Percentiles rank a stretch among this genome's conserved stretches.
Conservation (phyloP, 2,329 filamentous ascomycete genomes). For the Penicillium italicum region DNA sequence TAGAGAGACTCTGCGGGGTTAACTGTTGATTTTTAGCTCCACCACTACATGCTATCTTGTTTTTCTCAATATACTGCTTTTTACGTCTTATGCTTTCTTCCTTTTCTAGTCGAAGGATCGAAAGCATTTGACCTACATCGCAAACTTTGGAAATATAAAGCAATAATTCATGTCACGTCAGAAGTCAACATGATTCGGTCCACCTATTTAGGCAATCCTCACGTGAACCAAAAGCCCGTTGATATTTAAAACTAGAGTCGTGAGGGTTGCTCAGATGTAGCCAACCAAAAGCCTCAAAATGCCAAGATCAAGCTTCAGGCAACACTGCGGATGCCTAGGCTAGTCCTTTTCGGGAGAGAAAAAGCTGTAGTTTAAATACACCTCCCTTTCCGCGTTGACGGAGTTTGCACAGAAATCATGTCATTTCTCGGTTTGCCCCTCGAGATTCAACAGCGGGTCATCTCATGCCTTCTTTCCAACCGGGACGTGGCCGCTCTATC, state of each 20-base stretch:
- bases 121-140: not conserved
- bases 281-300: not conserved
- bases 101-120: not conserved
- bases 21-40: not conserved
- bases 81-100: not conserved
- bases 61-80: too few species aligned
- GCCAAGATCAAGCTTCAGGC: not conserved
- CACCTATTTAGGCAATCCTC: not conserved
- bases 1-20: not conserved
- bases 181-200: not conserved
- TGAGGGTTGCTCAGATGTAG: not conserved
- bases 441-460: slow-evolving; percentile 5
- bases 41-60: not conserved
- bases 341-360: not conserved
- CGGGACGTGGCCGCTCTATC: slow-evolving; percentile 17
- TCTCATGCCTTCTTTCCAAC: slow-evolving; percentile 11
- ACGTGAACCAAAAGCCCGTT: not conserved
- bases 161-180: not conserved
- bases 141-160: not conserved
- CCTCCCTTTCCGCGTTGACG: not conserved
- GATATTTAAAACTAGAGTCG: too few species aligned
- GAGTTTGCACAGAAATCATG: not conserved
- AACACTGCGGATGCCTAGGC: not conserved
- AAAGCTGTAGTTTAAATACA: not conserved
- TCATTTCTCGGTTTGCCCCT: not conserved